Percentiles rank a stretch among this genome's conserved stretches.
Evolutionary conservation across 768 basidiomycete species (phyloP).

Genomic region (Pulveroboletus ravenelii): DNA sequence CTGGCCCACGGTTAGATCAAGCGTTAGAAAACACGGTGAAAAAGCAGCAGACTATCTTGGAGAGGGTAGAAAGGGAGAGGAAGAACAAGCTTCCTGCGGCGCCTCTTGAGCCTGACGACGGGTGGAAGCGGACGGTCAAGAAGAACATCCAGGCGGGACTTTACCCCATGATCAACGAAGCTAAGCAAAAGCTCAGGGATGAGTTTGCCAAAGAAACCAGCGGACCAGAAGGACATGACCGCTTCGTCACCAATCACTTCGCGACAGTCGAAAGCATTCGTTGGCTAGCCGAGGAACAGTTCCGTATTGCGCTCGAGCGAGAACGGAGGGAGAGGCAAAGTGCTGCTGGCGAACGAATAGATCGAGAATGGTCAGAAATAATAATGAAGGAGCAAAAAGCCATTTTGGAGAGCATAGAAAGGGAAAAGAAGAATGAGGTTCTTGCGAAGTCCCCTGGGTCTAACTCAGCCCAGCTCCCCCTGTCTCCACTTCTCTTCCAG

Average conservation of each 20-base stretch:
- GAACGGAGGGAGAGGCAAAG: conserved; percentile 48
- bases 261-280: conserved; percentile 42
- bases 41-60: too few relatives aligned
- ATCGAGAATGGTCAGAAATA: conserved; percentile 31
- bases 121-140: too few relatives aligned
- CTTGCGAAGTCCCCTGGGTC: conserved; percentile 9
- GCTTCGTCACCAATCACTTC: conserved; percentile 20
- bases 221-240: too few relatives aligned
- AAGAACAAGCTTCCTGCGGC: too few relatives aligned
- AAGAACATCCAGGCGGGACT: too few relatives aligned
- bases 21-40: too few relatives aligned
- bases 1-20: too few relatives aligned
- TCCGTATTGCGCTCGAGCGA: conserved; percentile 38
- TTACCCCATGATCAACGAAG: too few relatives aligned
- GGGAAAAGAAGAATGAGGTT: conserved; percentile 28
- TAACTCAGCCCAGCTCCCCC: background rate
- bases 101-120: too few relatives aligned
- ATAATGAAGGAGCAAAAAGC: conserved; percentile 37
- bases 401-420: conserved; percentile 30
- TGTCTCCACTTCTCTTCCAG: background rate
- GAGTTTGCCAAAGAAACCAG: too few relatives aligned
- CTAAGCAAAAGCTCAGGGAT: conserved; percentile 28
- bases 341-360: conserved; percentile 37
- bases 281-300: conserved; percentile 44
- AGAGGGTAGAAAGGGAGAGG: too few relatives aligned